Conservation (phyloP, 164 flowering plant genomes). For the Annona squamosa region DNA sequence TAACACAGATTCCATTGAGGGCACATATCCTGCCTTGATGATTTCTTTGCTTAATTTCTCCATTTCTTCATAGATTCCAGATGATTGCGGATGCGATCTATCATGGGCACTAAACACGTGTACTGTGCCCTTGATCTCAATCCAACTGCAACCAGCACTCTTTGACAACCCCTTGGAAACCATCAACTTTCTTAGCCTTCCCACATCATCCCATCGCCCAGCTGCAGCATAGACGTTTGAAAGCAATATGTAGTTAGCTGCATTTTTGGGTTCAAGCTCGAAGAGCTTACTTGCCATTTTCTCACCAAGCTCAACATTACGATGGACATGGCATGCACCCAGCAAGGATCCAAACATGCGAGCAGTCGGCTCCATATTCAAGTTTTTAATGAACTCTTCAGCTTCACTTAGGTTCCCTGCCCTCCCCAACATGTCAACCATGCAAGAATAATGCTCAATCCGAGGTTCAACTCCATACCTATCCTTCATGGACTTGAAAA, state of each 20-base stretch:
- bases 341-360: slow-evolving; percentile 6
- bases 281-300: neutral
- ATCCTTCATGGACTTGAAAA: slow-evolving; percentile 6
- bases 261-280: slow-evolving; percentile 8
- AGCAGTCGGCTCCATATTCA: neutral
- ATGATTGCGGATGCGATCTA: neutral
- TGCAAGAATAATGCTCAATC: slow-evolving; percentile 10
- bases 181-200: slow-evolving; percentile 4
- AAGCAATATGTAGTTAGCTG: slow-evolving; percentile 8
- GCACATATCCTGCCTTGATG: slow-evolving; percentile 6
- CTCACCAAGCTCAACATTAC: slow-evolving; percentile 3
- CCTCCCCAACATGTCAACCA: slow-evolving; percentile 11
- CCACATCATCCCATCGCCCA: slow-evolving; percentile 9
- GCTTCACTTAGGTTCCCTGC: slow-evolving; percentile 9
- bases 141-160: slow-evolving; percentile 9
- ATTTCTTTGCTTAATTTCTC: neutral
- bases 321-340: slow-evolving; percentile 7
- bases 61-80: neutral
- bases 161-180: slow-evolving; percentile 1
- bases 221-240: slow-evolving; percentile 8
- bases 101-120: slow-evolving; percentile 6
- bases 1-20: slow-evolving; percentile 5
- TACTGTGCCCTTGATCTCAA: slow-evolving; percentile 5
- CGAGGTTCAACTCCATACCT: slow-evolving; percentile 2
- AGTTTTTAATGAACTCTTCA: neutral